phyloP scores from a whole-genome alignment of 1,139 yeast species.

The Suhomyces chickasaworum region DNA sequence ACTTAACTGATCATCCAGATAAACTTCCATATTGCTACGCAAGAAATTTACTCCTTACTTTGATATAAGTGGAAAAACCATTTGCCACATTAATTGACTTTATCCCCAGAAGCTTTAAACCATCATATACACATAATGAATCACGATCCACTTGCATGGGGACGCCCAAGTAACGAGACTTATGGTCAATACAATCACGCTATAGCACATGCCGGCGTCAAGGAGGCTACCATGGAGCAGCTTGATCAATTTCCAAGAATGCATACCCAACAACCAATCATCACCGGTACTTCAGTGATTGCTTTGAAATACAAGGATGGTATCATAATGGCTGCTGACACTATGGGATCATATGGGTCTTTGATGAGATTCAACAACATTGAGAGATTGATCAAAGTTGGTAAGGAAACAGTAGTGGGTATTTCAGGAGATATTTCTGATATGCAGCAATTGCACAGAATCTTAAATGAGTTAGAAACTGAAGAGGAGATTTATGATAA shows the following conservation, averaged over 20 bases:
- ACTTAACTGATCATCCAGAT: neutral
- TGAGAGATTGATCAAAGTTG: conserved; percentile 83
- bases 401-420: conserved; percentile 86
- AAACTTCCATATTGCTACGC: neutral
- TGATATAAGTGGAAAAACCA: neutral
- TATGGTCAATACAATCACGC: conserved; percentile 78
- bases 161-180: conserved; percentile 80
- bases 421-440: conserved; percentile 95
- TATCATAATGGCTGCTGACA: conserved; percentile 92
- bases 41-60: too few species aligned
- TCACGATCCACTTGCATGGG: conserved; percentile 96
- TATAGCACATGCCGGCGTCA: conserved; percentile 59
- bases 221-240: conserved; percentile 23
- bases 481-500: conserved; percentile 78
- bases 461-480: conserved; percentile 73
- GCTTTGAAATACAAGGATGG: conserved; percentile 91
- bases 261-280: conserved; percentile 92
- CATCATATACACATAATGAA: conserved; percentile 54
- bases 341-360: conserved; percentile 91
- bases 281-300: conserved; percentile 94
- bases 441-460: conserved; percentile 77
- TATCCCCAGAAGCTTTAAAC: neutral
- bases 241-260: conserved; percentile 58
- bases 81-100: neutral
- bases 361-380: conserved; percentile 82